Base-by-base conservation (phyloP, 2,329 filamentous ascomycete species). In the Graphium sp. region DNA sequence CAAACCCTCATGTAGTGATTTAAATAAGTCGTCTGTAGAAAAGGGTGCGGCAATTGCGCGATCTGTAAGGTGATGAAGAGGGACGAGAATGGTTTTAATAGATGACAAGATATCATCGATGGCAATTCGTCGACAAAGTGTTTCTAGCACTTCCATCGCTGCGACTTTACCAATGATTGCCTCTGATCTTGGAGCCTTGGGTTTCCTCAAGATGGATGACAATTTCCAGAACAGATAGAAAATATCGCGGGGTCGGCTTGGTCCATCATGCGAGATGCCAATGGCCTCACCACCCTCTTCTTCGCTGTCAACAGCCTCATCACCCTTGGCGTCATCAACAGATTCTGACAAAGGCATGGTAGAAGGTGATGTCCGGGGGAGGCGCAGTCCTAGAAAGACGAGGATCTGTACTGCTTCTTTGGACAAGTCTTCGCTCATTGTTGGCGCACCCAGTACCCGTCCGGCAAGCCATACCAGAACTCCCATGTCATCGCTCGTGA, bases 31-130 rank as follows among this genome's bases (percentile, higher is more conserved):
- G 41, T 87, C 79, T 5, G 67, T 67, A 15, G 76, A 79, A 37
- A 72, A 74, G 0, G 82, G 80, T 10, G 66, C 55, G 0, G 77
- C 69, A 28, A 87, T 83, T 2, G 69, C 68, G 2, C 77, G 63
- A 46, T 94, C 84, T 0, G 84, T 91, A 21, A 98, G 58, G 45
- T 89, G 81, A 45, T 87, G 75, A 5, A 95, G 64, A 0, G 67
- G 66, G 9, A 58, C 52, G 22, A 73, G 55, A 18, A 72, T 53
- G 1, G 58, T 60, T 37, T 73, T 66, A 12, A 91, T 58, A 1
- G 73, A 76, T 0, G 71, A 62, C 2, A 56, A 47, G 7, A 87
- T 59, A 4, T 69, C 57, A 3, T 63, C 53, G 1, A 54, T 44
- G 1, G 73, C 56, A 2, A 81, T 58, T 23, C 72, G 69, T 29